Base-by-base conservation (phyloP, 768 basidiomycete species). In the Pisolithus orientalis region DNA sequence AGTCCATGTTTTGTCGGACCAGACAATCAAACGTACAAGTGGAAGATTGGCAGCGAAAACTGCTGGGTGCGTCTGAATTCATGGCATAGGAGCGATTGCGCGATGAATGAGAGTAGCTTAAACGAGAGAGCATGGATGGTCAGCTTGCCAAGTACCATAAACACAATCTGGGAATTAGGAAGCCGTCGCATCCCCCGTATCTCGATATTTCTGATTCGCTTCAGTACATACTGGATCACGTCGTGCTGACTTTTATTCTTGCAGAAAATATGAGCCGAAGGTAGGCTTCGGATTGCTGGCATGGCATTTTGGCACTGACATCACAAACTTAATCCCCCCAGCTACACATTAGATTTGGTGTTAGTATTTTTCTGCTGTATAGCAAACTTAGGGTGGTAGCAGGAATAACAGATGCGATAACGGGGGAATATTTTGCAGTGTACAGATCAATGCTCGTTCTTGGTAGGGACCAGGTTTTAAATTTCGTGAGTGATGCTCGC, bases 211-310 rank as follows among this genome's bases (percentile, higher is more conserved):
- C 43, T 28, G 29, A 52, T 2, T 31, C 28, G 9, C 24, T 39
- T 29, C 37, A 29, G 11, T 44, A 45, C 21, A 62, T 67, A 48
- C 17, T 64, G 16, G 67, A 67, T 39, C 47, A 65, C 31, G 62
- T 70, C 34, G 24, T 67, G 31, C 47, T 63, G 24, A 66, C 68
- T 1, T 66, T 64, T n/a, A 56, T 63, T 21, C 68, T 59, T 40
- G 54, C 60, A 21, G 60, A 67, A 39, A 64, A 21, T 21, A 21
- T 21, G 21, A 21, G 21, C 21, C 21, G 21, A 21, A 21, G 21
- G 21, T 21, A 21, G 21, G 21, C 21, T 21, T 21, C 21, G 21
- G 21, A 21, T 21, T 21, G 21, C 21, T 21, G 21, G 21, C 21
- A 21, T 21, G 21, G 2, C 21, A 21, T 21, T 21, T 21, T 21